These are phyloP conservation scores for Amphicarpaea edgeworthii DNA, from an alignment of 306 rosid species.

Conservation along the genomic window DNA sequence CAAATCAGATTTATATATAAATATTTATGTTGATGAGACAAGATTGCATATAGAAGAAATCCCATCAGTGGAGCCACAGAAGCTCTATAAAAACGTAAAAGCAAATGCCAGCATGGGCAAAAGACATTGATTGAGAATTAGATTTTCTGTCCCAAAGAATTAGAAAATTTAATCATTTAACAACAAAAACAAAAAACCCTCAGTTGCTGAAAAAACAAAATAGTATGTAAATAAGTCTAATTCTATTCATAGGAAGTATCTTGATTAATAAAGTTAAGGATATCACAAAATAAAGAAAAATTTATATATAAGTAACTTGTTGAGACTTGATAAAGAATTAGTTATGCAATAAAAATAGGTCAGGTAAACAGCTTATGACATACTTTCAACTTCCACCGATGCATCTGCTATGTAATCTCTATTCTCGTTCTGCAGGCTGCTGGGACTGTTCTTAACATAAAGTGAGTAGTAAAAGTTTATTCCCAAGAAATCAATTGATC, in stretches of 20 bases:
- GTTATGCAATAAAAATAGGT: neutral
- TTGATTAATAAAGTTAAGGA: neutral
- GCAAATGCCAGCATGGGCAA: neutral
- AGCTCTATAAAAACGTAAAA: neutral
- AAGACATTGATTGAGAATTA: slow-evolving; percentile 4
- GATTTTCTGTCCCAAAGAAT: neutral
- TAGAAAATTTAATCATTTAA: neutral
- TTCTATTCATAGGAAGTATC: neutral
- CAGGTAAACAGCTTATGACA: slow-evolving; percentile 1
- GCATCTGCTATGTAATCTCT: slow-evolving; percentile 40
- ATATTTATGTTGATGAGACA: neutral
- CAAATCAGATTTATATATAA: neutral
- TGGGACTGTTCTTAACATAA: slow-evolving; percentile 43
- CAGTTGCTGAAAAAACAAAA: neutral
- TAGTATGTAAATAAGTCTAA: neutral
- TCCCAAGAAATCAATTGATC: slow-evolving; percentile 69
- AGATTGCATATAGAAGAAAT: neutral
- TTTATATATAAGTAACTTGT: neutral
- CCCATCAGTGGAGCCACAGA: neutral
- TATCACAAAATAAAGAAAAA: neutral
- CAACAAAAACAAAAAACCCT: neutral
- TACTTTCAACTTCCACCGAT: slow-evolving; percentile 21
- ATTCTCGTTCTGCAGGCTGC: neutral
- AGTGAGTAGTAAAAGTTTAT: slow-evolving; percentile 49
- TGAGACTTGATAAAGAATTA: neutral